Evolutionary conservation across 495 filamentous ascomycete species (phyloP), one percentile per base, ranked within the genome.

Genomic region (Xylaria intraflava): DNA sequence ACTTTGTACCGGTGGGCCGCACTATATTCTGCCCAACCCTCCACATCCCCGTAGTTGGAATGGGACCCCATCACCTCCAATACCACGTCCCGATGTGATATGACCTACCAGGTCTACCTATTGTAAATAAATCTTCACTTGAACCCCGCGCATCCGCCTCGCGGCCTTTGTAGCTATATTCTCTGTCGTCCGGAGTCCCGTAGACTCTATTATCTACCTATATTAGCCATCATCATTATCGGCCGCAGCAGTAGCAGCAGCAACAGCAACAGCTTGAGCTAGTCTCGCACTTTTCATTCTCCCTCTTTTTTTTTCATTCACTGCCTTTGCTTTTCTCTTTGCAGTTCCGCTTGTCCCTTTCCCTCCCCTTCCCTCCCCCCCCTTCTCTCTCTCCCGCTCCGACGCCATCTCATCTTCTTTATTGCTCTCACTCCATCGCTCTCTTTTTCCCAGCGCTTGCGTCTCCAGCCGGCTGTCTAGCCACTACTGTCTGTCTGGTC

Each of bases 401-500:
- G 19, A 19, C 41, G 38, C 44, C 19, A 22, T 22, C 29, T 51
- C 23, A 29, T 31, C 46, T 30, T 49, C 23, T 54, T n/a, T 47
- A n/a, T 55, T 40, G n/a, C 24, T 41, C 44, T 55, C n/a, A 38
- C 46, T 29, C 38, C 43, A 51, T 23, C 45, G 7, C 31, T 35
- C 31, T 35, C 6, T 40, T 39, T 33, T 46, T 46, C 38, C 26
- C 11, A 11, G 26, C 20, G n/a, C 17, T 38, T 19, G 33, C n/a
- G 8, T 46, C 27, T 26, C 24, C 33, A 10, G 40, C 55, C 10
- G 24, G 41, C 47, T 36, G 31, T 12, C 36, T 39, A 50, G 51
- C 55, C 39, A 51, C 56, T 52, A 44, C 58, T 31, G 53, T 53
- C 57, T 53, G 58, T 56, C 41, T 27, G 35, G 45, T 49, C 52